Evolutionary conservation across 768 basidiomycete species (phyloP), one percentile per base, ranked within the genome.

Genomic region (Mycena metata): DNA sequence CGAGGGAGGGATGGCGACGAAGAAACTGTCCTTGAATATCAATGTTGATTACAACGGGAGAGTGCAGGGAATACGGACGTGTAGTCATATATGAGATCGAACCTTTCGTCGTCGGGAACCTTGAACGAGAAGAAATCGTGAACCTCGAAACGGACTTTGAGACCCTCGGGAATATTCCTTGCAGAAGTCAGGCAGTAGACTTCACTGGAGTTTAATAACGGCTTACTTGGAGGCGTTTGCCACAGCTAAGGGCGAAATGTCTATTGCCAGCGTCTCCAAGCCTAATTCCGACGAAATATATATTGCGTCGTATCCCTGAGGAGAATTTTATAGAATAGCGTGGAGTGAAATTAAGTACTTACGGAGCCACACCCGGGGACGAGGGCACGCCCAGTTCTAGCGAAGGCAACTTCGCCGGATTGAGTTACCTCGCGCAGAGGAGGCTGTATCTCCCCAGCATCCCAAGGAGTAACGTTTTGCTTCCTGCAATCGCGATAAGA

Each of bases 81-180:
- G 74, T 90, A 90, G 75, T 92, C 91, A 71, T 88, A 90, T 8
- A 90, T 79, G 16, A 92, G 75, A 67, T 89, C 87, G 70, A 87
- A 90, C 9, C 72, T 75, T 42, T 83, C 79, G 1, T 75, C 75
- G 0, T 80, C 79, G 1, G 81, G 65, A 21, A 82, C 73, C 16
- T 75, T 66, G 51, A 86, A 81, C 6, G 74, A 69, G 79, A 92
- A 92, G 79, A 91, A 93, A 76, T 91, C 88, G 1, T 74, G 75
- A 7, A 75, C 65, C 45, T 81, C 73, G 73, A 88, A 85, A 3
- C 69, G 72, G 5, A 83, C 81, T 6, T 82, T 79, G 21, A 79
- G 77, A 12, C 76, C 59, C 36, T 23, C 50, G 15, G 64, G 52
- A 9, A 70, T 59, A 19, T 64, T 60, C 24, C 47, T 71, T 39